Conservation (phyloP, 2,329 filamentous ascomycete genomes). For the Colletotrichum sp. region DNA sequence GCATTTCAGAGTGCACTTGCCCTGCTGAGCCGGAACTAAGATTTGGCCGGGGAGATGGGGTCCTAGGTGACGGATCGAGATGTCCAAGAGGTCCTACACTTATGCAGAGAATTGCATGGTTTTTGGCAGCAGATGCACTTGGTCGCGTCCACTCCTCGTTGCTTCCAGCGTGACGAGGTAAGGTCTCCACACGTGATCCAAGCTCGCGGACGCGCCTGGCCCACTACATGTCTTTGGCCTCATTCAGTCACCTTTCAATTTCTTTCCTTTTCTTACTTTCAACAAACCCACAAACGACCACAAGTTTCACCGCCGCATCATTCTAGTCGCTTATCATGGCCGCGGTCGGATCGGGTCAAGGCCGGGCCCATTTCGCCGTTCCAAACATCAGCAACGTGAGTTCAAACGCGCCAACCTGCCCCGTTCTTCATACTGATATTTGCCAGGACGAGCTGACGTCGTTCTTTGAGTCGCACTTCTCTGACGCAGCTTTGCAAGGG, state of each 20-base stretch:
- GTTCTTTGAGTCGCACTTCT: constrained; percentile 69
- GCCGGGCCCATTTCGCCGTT: neutral
- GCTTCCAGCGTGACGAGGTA: neutral
- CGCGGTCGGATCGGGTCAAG: neutral
- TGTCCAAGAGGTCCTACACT: neutral
- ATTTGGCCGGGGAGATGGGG: neutral
- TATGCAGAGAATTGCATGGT: neutral
- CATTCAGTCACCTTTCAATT: neutral
- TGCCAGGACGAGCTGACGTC: constrained; percentile 61
- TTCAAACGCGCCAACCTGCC: neutral
- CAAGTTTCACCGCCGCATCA: neutral
- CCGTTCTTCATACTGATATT: constrained; percentile 14
- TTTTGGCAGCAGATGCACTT: neutral
- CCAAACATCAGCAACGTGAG: constrained; percentile 16
- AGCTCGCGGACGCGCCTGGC: constrained; percentile 11
- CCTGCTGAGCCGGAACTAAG: constrained; percentile 44
- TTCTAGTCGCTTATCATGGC: neutral
- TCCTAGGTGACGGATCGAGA: neutral
- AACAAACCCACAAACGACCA: neutral
- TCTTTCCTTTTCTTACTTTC: neutral
- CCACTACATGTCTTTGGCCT: neutral
- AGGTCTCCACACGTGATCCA: constrained; percentile 18
- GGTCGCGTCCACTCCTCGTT: neutral
- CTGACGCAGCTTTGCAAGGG: constrained; percentile 44
- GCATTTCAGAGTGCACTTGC: constrained; percentile 68